A percentile compares a stretch with the other conserved stretches of the same genome.
Conservation (phyloP, 768 basidiomycete genomes). For the Amanita muscaria region DNA sequence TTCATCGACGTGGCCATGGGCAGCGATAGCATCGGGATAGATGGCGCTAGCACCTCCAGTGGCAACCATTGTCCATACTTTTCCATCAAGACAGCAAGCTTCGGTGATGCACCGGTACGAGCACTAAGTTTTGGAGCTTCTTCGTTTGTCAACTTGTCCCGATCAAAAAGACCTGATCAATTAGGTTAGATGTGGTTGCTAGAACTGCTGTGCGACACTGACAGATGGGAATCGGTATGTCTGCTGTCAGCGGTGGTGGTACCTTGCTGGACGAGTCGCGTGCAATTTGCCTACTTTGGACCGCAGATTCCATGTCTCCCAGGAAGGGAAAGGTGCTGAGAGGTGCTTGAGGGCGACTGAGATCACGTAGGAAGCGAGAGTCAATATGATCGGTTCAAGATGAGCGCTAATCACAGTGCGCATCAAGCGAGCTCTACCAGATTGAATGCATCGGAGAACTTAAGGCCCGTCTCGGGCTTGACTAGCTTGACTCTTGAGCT, state of each 20-base stretch:
- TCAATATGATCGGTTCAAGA: too few species aligned
- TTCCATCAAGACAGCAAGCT: conserved; percentile 93
- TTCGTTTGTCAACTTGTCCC: conserved; percentile 95
- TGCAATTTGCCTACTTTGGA: conserved; percentile 97
- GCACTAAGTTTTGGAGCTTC: conserved; percentile 97
- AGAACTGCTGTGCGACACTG: conserved; percentile 14
- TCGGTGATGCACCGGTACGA: conserved; percentile 95
- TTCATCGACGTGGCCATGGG: conserved; percentile 93
- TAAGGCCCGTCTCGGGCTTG: too few species aligned
- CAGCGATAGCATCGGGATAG: conserved; percentile 75
- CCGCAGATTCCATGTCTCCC: conserved; percentile 89
- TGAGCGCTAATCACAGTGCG: too few species aligned
- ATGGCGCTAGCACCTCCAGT: conserved; percentile 78
- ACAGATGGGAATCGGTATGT: conserved; percentile 97
- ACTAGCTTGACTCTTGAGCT: too few species aligned
- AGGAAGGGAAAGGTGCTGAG: conserved; percentile 67
- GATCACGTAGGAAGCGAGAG: too few species aligned
- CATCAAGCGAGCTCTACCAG: too few species aligned
- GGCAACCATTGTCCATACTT: conserved; percentile 99
- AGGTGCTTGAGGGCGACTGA: conserved; percentile 83
- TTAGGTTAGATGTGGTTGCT: neutral
- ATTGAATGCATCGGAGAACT: too few species aligned
- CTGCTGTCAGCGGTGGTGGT: conserved; percentile 84
- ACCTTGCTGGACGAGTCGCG: conserved; percentile 54
- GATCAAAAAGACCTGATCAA: conserved; percentile 80